Percentiles rank a stretch among this genome's conserved stretches.
Conservation (phyloP, 257 asterid species). For the Ligustrum vulgare region DNA sequence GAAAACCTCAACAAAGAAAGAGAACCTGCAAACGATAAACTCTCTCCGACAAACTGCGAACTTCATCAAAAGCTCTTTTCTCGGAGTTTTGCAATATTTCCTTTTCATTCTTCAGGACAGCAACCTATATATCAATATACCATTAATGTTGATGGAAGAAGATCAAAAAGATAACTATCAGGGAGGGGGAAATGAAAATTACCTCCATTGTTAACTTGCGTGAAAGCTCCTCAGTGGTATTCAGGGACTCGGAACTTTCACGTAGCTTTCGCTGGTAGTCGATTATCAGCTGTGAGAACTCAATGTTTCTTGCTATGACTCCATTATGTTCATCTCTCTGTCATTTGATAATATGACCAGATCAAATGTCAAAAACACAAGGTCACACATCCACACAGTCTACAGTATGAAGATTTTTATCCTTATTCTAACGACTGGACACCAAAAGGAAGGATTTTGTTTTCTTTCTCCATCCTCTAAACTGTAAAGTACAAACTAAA, state of each 20-base stretch:
- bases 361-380: slow-evolving; percentile 11
- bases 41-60: slow-evolving; percentile 78
- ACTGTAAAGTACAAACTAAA: not conserved
- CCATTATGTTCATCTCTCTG: slow-evolving; percentile 75
- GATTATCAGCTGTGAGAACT: slow-evolving; percentile 77
- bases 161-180: not conserved
- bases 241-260: slow-evolving; percentile 68
- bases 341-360: slow-evolving; percentile 13
- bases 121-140: slow-evolving; percentile 36
- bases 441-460: not conserved
- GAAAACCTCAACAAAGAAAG: not conserved
- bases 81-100: slow-evolving; percentile 67
- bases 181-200: not conserved
- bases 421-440: not conserved
- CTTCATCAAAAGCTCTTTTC: slow-evolving; percentile 90
- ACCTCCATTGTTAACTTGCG: slow-evolving; percentile 84
- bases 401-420: not conserved
- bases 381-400: not conserved
- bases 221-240: slow-evolving; percentile 63
- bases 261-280: slow-evolving; percentile 82
- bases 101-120: slow-evolving; percentile 75
- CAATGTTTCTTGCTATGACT: slow-evolving; percentile 71
- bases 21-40: slow-evolving; percentile 78
- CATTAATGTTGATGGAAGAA: not conserved
- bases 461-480: not conserved